A percentile compares a stretch with the other conserved stretches of the same genome.
phyloP scores from a whole-genome alignment of 257 asterid species.

The Fraxinus cuspidata region DNA sequence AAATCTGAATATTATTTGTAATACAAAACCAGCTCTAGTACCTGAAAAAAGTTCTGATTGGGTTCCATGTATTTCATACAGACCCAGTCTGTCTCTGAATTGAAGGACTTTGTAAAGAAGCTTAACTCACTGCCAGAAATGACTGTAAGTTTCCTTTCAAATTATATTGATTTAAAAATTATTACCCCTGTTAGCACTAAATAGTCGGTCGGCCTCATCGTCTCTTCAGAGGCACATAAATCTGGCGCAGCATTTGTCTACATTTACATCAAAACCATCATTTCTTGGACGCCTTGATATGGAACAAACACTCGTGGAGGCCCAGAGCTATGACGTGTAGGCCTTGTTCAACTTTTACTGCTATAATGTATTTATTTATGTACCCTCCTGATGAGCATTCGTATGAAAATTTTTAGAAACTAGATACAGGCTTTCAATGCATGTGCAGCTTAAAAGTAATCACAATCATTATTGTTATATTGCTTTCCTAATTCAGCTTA shows the following conservation, averaged over 20 bases:
- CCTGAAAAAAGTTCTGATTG: slow-evolving; percentile 20
- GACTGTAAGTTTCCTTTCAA: slow-evolving; percentile 64
- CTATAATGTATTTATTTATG: neutral
- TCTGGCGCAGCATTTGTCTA: slow-evolving; percentile 93
- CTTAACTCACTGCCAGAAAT: slow-evolving; percentile 97
- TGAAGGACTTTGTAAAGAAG: slow-evolving; percentile 98
- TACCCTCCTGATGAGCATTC: neutral
- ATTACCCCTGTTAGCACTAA: slow-evolving; percentile 27
- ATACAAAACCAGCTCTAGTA: slow-evolving; percentile 8
- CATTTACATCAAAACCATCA: slow-evolving; percentile 79
- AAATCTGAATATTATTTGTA: slow-evolving; percentile 13
- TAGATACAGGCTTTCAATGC: neutral
- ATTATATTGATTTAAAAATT: slow-evolving; percentile 15
- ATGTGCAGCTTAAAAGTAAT: neutral
- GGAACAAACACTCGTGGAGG: slow-evolving; percentile 95
- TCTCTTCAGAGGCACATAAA: slow-evolving; percentile 88
- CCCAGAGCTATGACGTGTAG: slow-evolving; percentile 90
- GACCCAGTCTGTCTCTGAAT: slow-evolving; percentile 89
- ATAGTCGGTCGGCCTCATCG: slow-evolving; percentile 15
- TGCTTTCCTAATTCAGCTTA: neutral
- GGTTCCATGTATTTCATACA: slow-evolving; percentile 42
- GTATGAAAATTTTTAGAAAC: neutral
- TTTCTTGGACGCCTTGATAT: slow-evolving; percentile 88
- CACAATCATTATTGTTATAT: neutral
- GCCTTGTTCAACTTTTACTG: slow-evolving; percentile 23